phyloP scores from a whole-genome alignment of 331 rosid species.

The Prunus yedoensis region DNA sequence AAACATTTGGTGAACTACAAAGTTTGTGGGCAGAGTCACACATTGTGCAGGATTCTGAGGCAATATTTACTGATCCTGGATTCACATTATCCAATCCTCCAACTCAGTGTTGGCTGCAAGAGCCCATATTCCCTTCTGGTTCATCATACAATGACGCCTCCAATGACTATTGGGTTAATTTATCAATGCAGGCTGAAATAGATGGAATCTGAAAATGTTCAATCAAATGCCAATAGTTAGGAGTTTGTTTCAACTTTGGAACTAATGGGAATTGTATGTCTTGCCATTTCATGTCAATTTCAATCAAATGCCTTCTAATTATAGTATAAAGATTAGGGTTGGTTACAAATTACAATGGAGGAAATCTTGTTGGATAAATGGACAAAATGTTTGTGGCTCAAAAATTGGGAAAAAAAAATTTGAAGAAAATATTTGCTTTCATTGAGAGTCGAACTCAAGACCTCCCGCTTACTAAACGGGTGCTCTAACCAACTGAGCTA shows the following conservation, averaged over 20 bases:
- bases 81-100: background rate
- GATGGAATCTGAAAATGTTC: background rate
- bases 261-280: background rate
- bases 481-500: slow-evolving; percentile 62
- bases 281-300: no score
- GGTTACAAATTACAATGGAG: no score
- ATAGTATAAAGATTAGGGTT: no score
- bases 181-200: slow-evolving; percentile 6
- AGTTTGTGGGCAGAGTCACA: slow-evolving; percentile 5
- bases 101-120: slow-evolving; percentile 14
- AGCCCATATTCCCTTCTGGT: slow-evolving; percentile 12
- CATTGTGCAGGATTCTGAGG: background rate
- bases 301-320: no score
- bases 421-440: slow-evolving; percentile 17
- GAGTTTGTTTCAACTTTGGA: background rate
- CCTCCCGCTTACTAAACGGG: slow-evolving; percentile 82
- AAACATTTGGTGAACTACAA: slow-evolving; percentile 21
- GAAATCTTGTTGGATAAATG: no score
- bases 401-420: no score
- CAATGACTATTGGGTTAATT: slow-evolving; percentile 18
- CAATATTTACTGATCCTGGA: background rate
- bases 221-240: background rate
- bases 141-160: slow-evolving; percentile 8
- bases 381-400: no score
- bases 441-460: slow-evolving; percentile 81